Evolutionary conservation across 805 yeast species (phyloP).

Genomic region (Cephaloascus fragrans): DNA sequence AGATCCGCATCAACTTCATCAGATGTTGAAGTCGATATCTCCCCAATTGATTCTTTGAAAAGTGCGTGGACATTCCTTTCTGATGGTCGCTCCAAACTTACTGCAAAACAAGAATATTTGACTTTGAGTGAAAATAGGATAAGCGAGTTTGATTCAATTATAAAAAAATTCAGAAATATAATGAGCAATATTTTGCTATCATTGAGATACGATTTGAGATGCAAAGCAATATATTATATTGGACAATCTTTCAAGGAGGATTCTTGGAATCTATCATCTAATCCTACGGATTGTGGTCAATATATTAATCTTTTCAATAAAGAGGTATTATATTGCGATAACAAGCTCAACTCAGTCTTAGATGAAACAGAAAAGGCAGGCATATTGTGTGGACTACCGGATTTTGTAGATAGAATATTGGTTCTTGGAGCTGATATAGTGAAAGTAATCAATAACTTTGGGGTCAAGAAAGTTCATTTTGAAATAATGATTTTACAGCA

Average conservation of each 20-base stretch:
- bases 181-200: constrained; percentile 31
- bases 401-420: constrained; percentile 39
- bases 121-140: constrained; percentile 16
- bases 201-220: constrained; percentile 48
- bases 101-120: constrained; percentile 8
- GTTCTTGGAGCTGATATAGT: constrained; percentile 44
- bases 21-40: not conserved
- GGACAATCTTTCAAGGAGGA: constrained; percentile 37
- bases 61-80: constrained; percentile 32
- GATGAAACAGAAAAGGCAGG: constrained; percentile 14
- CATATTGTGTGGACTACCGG: constrained; percentile 39
- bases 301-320: constrained; percentile 41
- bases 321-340: constrained; percentile 36
- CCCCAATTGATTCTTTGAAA: constrained; percentile 17
- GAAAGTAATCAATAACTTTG: constrained; percentile 41
- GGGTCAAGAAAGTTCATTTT: constrained; percentile 47
- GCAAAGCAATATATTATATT: constrained; percentile 41
- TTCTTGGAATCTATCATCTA: constrained; percentile 40
- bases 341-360: constrained; percentile 22
- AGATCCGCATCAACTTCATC: constrained; percentile 16
- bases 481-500: constrained; percentile 63
- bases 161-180: constrained; percentile 22
- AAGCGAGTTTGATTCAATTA: constrained; percentile 23
- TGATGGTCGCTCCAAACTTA: constrained; percentile 17
- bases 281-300: constrained; percentile 52